A percentile compares a stretch with the other conserved stretches of the same genome.
Conservation (phyloP, 2,329 filamentous ascomycete species). For the Aureobasidium sp. region DNA sequence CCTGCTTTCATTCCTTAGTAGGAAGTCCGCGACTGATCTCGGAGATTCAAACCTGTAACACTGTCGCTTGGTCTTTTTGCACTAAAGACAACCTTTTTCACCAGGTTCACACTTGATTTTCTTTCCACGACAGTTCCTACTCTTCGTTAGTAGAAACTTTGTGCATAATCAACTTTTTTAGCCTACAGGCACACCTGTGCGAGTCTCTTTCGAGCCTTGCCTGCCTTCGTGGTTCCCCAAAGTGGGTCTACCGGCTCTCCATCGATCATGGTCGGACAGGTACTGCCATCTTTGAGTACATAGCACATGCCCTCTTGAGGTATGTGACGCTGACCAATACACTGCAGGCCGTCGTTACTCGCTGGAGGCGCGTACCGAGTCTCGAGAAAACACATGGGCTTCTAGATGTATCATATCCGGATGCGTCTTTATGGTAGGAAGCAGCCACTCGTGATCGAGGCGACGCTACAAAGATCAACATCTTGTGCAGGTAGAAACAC, state of each 20-base stretch:
- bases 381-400: no score
- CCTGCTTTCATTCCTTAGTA: constrained; percentile 29
- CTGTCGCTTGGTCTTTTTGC: constrained; percentile 87
- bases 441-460: not conserved
- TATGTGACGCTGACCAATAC: constrained; percentile 23
- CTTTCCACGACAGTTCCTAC: constrained; percentile 85
- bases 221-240: constrained; percentile 95
- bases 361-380: not conserved
- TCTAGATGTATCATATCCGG: no score
- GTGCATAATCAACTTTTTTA: not conserved
- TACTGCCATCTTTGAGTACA: constrained; percentile 25
- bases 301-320: constrained; percentile 26
- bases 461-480: not conserved
- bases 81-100: constrained; percentile 88
- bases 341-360: constrained; percentile 17
- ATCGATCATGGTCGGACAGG: constrained; percentile 25
- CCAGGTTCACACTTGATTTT: constrained; percentile 98
- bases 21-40: not conserved
- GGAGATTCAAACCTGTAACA: constrained; percentile 74
- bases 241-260: constrained; percentile 69
- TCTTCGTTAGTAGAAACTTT: not conserved
- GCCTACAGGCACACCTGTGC: constrained; percentile 81
- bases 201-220: constrained; percentile 90
- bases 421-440: no score
- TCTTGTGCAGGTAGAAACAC: not conserved